Conservation (phyloP, 2,329 filamentous ascomycete genomes). For the Geosmithia flava region DNA sequence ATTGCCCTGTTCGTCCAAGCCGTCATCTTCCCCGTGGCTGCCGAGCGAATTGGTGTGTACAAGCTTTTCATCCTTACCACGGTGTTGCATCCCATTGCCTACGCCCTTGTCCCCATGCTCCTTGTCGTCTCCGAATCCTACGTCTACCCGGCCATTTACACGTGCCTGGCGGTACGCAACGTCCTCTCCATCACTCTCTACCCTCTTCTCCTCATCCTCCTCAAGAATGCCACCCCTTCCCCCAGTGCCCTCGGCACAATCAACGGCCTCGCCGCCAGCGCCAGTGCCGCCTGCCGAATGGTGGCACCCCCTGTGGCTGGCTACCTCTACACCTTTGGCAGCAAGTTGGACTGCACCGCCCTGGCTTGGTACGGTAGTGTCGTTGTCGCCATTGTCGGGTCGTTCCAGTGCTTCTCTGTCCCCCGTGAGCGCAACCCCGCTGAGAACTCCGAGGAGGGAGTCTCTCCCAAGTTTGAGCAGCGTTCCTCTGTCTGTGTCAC, state of each 20-base stretch:
- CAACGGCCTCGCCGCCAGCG: slow-evolving; percentile 54
- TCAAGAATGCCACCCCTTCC: slow-evolving; percentile 53
- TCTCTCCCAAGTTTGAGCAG: slow-evolving; percentile 8
- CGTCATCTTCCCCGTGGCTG: slow-evolving; percentile 48
- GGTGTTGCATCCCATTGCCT: slow-evolving; percentile 48
- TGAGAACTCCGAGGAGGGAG: slow-evolving; percentile 13
- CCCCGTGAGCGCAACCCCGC: slow-evolving; percentile 16
- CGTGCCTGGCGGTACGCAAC: slow-evolving; percentile 44
- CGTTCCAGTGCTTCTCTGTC: slow-evolving; percentile 48
- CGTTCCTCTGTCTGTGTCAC: slow-evolving; percentile 8
- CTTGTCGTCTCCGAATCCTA: slow-evolving; percentile 38
- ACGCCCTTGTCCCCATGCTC: slow-evolving; percentile 46
- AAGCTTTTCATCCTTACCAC: slow-evolving; percentile 45
- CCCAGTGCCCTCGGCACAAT: slow-evolving; percentile 46
- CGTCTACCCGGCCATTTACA: slow-evolving; percentile 46
- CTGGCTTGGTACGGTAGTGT: slow-evolving; percentile 53
- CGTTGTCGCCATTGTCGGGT: slow-evolving; percentile 40
- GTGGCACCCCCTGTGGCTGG: slow-evolving; percentile 53
- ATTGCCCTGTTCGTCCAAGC: slow-evolving; percentile 48
- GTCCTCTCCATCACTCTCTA: slow-evolving; percentile 52
- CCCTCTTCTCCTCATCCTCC: slow-evolving; percentile 51
- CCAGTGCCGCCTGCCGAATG: slow-evolving; percentile 54
- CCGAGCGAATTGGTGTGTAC: slow-evolving; percentile 45
- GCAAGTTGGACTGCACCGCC: slow-evolving; percentile 44
- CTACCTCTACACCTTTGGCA: slow-evolving; percentile 49